These are phyloP conservation scores for Hanseniaspora mollemarum DNA, from an alignment of 805 yeast genomes.

Conservation along the genomic window DNA sequence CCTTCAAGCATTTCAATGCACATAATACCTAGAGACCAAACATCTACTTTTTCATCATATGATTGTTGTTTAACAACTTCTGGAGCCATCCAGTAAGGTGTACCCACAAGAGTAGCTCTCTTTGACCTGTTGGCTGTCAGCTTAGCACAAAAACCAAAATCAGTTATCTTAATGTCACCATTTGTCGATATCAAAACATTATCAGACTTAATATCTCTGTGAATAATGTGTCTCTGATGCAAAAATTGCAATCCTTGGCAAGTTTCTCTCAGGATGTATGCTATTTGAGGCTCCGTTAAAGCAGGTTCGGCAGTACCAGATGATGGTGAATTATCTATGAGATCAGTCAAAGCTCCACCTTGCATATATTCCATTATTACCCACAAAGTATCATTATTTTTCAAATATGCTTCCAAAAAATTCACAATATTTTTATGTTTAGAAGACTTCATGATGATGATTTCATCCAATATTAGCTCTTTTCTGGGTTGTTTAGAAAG, in stretches of 20 bases:
- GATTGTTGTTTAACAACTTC: constrained; percentile 93
- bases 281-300: constrained; percentile 76
- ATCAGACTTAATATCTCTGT: constrained; percentile 93
- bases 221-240: constrained; percentile 86
- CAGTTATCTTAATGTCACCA: constrained; percentile 88
- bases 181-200: constrained; percentile 72
- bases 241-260: constrained; percentile 82
- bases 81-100: constrained; percentile 99
- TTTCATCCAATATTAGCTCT: constrained; percentile 90
- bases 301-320: constrained; percentile 28
- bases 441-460: constrained; percentile 90
- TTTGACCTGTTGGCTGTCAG: constrained; percentile 70
- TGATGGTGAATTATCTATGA: constrained; percentile 75
- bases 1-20: constrained; percentile 97
- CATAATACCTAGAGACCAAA: constrained; percentile 98
- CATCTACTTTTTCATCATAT: constrained; percentile 93
- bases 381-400: constrained; percentile 77
- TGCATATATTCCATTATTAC: constrained; percentile 99
- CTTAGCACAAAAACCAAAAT: constrained; percentile 96
- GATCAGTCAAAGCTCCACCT: constrained; percentile 94
- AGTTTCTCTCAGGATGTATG: constrained; percentile 82
- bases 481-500: constrained; percentile 82
- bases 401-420: constrained; percentile 78
- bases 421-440: constrained; percentile 92
- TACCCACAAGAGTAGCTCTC: constrained; percentile 97